A percentile compares a stretch with the other conserved stretches of the same genome.
Evolutionary conservation across 768 basidiomycete genomes (phyloP).

Genomic region (Boletus speciosus): DNA sequence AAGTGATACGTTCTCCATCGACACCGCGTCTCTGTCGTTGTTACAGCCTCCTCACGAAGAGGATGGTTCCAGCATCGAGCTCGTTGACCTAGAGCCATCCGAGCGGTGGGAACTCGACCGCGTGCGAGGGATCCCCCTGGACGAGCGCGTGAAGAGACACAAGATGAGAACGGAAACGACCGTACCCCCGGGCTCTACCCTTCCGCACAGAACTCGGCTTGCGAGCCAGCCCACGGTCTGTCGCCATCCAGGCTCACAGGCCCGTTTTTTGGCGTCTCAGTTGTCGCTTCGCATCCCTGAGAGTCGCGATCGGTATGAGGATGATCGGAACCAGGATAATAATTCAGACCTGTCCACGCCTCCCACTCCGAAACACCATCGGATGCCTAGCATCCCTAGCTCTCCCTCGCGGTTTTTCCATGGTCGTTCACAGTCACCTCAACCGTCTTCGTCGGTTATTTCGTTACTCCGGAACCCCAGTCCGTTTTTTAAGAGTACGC

Average conservation of each 20-base stretch:
- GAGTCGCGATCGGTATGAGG: conserved; percentile 30
- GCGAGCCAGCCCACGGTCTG: conserved; percentile 28
- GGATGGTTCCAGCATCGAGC: conserved; percentile 49
- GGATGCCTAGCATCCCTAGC: conserved; percentile 29
- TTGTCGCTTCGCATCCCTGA: conserved; percentile 33
- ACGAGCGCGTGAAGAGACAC: conserved; percentile 38
- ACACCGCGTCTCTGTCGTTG: conserved; percentile 15
- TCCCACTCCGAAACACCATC: conserved; percentile 31
- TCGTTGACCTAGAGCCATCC: conserved; percentile 47
- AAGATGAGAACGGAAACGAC: conserved; percentile 31
- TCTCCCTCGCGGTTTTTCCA: conserved; percentile 33
- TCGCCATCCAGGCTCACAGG: conserved; percentile 26
- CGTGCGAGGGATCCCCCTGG: conserved; percentile 39
- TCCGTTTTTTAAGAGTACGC: conserved; percentile 34
- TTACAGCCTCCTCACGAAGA: conserved; percentile 35
- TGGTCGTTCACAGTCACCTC: conserved; percentile 29
- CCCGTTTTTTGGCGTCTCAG: conserved; percentile 33
- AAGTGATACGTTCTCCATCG: conserved; percentile 22
- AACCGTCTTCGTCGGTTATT: conserved; percentile 34
- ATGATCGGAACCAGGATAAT: conserved; percentile 29
- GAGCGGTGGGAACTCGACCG: conserved; percentile 45
- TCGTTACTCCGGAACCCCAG: conserved; percentile 33
- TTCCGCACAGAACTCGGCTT: conserved; percentile 30
- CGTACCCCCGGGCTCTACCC: conserved; percentile 13
- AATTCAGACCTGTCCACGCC: conserved; percentile 32